Base-by-base conservation (phyloP, 2,329 filamentous ascomycete genomes). In the Nemania abortiva region DNA sequence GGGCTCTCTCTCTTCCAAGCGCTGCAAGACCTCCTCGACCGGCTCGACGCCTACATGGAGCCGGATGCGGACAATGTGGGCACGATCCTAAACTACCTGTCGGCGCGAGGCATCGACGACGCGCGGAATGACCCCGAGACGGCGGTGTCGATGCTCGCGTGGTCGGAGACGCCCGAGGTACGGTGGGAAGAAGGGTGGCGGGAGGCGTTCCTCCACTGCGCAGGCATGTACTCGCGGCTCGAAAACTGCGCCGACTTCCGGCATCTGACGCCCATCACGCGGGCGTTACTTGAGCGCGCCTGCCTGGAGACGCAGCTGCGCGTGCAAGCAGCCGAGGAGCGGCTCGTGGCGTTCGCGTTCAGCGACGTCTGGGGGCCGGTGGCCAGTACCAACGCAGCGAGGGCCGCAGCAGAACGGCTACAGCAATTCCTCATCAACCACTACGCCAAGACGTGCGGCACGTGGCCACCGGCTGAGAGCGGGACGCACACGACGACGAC, bases 101-200 rank as follows among this genome's bases (percentile, higher is more conserved):
- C 83, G 1, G 83, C 84, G 0, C 85, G 87, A 11, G 86, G 86
- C 6, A 85, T 92, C 6, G 89, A 92, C 71, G 90, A 93, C 75
- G 83, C 90, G 11, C 86, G 90, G 11, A 86, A 87, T 64, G 88
- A 89, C 68, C 82, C 88, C 0, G 86, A 88, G 42, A 82, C 83
- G 1, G 90, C 90, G 0, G 84, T 90, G 2, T 86, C 87, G 0
- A 79, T 92, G 18, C 81, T 93, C 3, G 86, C 88, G 0, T 93
- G 90, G 88, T 86, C 88, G 1, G 91, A 93, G 73, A 83, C 83
- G n/a, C 82, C 85, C 1, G 84, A 82, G 20, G 86, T 92, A 9
- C 84, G 84, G 5, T 91, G 90, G 89, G 85, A 88, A 53, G 87
- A 90, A 70, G 89, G 90, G 1, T 93, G 90, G 84, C 84, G 87